These are phyloP conservation scores for Torulaspora microellipsoides DNA, from an alignment of 805 yeast genomes.

Conservation along the genomic window DNA sequence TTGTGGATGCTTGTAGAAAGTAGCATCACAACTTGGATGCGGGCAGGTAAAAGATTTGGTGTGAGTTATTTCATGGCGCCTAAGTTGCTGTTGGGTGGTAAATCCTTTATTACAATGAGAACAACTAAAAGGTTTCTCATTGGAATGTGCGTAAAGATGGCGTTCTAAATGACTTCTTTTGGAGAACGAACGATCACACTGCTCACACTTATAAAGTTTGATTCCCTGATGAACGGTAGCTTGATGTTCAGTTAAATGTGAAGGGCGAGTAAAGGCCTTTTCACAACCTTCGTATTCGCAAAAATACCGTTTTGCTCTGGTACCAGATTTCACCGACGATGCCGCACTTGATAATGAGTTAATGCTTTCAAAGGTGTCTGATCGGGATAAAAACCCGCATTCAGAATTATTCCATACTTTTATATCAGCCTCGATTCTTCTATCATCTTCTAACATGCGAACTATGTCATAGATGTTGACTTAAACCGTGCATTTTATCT, in stretches of 20 bases:
- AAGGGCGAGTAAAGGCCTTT: slow-evolving; percentile 76
- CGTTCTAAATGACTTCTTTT: slow-evolving; percentile 77
- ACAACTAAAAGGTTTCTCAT: slow-evolving; percentile 68
- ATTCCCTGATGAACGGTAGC: slow-evolving; percentile 67
- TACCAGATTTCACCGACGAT: slow-evolving; percentile 25
- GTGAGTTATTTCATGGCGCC: slow-evolving; percentile 80
- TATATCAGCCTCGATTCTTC: background rate
- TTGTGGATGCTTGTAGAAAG: slow-evolving; percentile 72
- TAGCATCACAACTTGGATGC: slow-evolving; percentile 56
- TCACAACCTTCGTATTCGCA: slow-evolving; percentile 67
- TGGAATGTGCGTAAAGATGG: slow-evolving; percentile 63
- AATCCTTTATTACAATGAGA: slow-evolving; percentile 77
- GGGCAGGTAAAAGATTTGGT: slow-evolving; percentile 59
- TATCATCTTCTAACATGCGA: background rate
- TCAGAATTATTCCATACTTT: background rate
- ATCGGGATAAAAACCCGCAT: slow-evolving; percentile 5
- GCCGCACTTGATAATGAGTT: slow-evolving; percentile 4
- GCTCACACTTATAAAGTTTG: slow-evolving; percentile 66
- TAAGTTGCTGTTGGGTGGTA: slow-evolving; percentile 72
- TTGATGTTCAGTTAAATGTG: slow-evolving; percentile 75
- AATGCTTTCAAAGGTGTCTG: slow-evolving; percentile 7
- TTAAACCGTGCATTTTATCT: background rate
- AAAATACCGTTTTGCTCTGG: slow-evolving; percentile 54
- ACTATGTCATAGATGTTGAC: background rate
- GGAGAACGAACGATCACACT: slow-evolving; percentile 61